phyloP scores from a whole-genome alignment of 208 protist genomes.

The Acanthamoeba sp. region DNA sequence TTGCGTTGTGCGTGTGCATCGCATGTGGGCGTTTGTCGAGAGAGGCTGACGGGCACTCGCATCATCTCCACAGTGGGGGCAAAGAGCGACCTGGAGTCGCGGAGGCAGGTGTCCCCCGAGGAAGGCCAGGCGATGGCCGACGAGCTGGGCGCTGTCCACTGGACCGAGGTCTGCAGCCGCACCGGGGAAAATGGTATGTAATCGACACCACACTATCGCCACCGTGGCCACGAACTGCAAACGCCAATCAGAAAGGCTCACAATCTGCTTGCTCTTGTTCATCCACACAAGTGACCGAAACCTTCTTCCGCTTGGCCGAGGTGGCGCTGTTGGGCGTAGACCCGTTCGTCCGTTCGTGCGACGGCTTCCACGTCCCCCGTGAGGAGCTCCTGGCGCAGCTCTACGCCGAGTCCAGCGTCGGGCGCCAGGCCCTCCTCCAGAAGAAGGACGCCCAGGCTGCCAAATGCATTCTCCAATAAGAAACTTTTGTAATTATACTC shows the following conservation, averaged over 20 bases:
- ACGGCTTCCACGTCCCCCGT: not conserved
- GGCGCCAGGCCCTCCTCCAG: not conserved
- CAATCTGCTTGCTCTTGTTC: too few relatives aligned
- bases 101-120: not conserved
- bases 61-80: too few relatives aligned
- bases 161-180: not conserved
- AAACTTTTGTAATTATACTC: too few relatives aligned
- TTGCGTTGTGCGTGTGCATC: too few relatives aligned
- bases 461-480: not conserved
- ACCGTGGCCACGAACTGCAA: too few relatives aligned
- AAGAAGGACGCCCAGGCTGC: not conserved
- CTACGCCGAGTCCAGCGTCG: not conserved
- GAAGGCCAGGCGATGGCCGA: not conserved
- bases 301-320: not conserved
- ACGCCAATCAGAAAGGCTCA: too few relatives aligned
- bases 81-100: not conserved
- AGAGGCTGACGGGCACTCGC: too few relatives aligned
- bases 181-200: not conserved
- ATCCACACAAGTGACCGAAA: not conserved
- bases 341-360: not conserved
- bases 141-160: not conserved
- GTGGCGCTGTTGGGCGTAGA: not conserved
- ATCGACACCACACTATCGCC: too few relatives aligned
- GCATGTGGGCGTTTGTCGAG: too few relatives aligned
- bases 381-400: not conserved